Base-by-base conservation (phyloP, 2,329 filamentous ascomycete genomes). In the Colletotrichum shisoi region DNA sequence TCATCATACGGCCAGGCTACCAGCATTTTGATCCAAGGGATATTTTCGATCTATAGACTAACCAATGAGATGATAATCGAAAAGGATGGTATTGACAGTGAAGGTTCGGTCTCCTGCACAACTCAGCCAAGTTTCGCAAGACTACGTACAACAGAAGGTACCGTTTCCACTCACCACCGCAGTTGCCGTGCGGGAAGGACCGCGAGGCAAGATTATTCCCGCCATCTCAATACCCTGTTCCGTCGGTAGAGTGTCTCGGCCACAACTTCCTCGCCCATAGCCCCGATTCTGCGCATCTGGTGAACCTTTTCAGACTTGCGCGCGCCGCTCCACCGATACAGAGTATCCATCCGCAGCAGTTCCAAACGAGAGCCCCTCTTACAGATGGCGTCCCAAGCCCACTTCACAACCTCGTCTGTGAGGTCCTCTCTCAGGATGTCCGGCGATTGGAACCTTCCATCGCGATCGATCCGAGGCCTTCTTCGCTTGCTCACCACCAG, bases 241-340 rank as follows among this genome's bases (percentile, higher is more conserved):
- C 21, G 42, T 51, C 57, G 34, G 24, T 39, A 19, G 6, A 59
- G 45, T 7, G 31, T 39, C 1, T 49, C 31, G 21, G 17, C 19
- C 19, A 59, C 45, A 3, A 27, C 4, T 4, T 12, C 37, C 15
- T 51, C 45, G 12, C 45, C 37, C 37, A 31, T 37, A 19, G 56
- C 34, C 17, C 57, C 57, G 8, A 59, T 46, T 51, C 34, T 40
- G 15, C 57, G 57, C 13, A 51, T 24, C 57, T 59, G 57, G 34
- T 42, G 39, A 19, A 51, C 45, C 19, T 15, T 34, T 39, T 59
- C 57, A 19, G 45, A 59, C 37, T 51, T 59, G 57, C 57, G 57
- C 24, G 21, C 40, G 31, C 57, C 45, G 6, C 45, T 24, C 45
- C 31, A 59, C 34, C 37, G 19, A 42, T 48, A 40, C 8, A 59